Conservation (phyloP, 768 basidiomycete genomes). For the Suillus weaverae region DNA sequence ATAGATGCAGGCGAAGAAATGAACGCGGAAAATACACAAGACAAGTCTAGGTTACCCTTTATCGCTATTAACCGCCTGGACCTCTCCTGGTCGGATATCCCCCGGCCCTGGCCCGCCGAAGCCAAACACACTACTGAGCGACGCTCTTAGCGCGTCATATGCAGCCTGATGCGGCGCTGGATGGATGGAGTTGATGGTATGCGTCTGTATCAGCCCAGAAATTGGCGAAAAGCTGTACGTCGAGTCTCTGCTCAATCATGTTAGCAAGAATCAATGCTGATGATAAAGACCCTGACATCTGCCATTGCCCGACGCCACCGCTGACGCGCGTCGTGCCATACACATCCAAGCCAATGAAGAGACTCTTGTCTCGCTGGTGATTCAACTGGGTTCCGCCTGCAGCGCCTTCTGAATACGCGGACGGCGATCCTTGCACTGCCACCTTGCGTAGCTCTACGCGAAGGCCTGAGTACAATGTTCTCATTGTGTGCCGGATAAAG, state of each 20-base stretch:
- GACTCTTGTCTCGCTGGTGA: conserved; percentile 51
- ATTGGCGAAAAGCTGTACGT: conserved; percentile 73
- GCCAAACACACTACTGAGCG: conserved; percentile 28
- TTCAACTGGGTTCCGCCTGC: neutral
- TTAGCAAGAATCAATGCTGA: neutral
- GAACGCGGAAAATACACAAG: neutral
- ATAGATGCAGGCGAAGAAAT: neutral
- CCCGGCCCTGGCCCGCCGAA: conserved; percentile 12
- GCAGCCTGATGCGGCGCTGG: conserved; percentile 74
- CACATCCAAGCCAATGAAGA: conserved; percentile 56
- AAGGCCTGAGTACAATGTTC: conserved; percentile 70
- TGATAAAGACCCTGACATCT: conserved; percentile 52
- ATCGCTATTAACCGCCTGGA: conserved; percentile 11
- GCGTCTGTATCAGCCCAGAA: conserved; percentile 62
- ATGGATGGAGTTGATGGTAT: conserved; percentile 73
- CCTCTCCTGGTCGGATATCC: conserved; percentile 18
- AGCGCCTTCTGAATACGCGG: conserved; percentile 2
- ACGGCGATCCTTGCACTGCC: conserved; percentile 25
- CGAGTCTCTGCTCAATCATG: conserved; percentile 47
- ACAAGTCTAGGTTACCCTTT: neutral
- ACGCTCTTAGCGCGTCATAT: conserved; percentile 56
- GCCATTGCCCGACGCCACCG: conserved; percentile 64
- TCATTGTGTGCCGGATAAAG: conserved; percentile 72
- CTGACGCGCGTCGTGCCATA: conserved; percentile 64
- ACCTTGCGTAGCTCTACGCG: conserved; percentile 55